A percentile compares a stretch with the other conserved stretches of the same genome.
Conservation (phyloP, 2,329 filamentous ascomycete species). For the Mycosphaerelloides madeirae region DNA sequence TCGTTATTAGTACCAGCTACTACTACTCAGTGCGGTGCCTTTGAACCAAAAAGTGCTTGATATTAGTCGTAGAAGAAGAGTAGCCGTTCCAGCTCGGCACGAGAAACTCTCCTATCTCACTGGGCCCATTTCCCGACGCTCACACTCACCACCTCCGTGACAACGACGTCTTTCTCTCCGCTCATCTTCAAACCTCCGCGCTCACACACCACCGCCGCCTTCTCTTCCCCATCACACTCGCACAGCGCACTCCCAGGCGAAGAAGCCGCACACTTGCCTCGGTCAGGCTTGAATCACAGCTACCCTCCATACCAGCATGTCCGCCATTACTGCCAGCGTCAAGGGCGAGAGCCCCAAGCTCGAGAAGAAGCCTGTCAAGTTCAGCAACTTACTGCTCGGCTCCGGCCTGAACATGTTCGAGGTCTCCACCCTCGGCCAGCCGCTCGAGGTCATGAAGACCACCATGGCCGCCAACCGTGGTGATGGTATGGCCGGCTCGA, state of each 20-base stretch:
- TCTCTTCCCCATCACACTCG: constrained; percentile 22
- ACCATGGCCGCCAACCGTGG: constrained; percentile 97
- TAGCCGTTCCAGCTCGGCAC: no score
- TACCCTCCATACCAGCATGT: constrained; percentile 47
- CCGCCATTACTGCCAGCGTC: constrained; percentile 34
- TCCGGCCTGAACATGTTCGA: constrained; percentile 95
- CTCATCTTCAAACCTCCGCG: no score
- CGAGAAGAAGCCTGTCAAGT: constrained; percentile 99
- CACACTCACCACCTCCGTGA: no score
- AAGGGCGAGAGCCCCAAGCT: constrained; percentile 42
- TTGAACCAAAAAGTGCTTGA: no score
- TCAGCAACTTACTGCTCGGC: constrained; percentile 94
- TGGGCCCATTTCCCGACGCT: no score
- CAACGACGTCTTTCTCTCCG: background rate
- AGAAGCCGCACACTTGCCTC: constrained; percentile 88
- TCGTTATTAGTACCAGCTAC: no score
- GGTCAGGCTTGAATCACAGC: constrained; percentile 68
- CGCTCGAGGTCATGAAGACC: constrained; percentile 97
- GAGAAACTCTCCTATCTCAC: no score
- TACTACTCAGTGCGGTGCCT: no score
- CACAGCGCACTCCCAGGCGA: constrained; percentile 49
- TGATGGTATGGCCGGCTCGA: constrained; percentile 77
- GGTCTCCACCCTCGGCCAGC: constrained; percentile 68
- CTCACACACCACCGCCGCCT: background rate
- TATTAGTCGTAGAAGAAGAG: no score